These are phyloP conservation scores for Blastocladiella emersonii DNA, from an alignment of 371 early-diverging fungal genomes.

Conservation along the genomic window DNA sequence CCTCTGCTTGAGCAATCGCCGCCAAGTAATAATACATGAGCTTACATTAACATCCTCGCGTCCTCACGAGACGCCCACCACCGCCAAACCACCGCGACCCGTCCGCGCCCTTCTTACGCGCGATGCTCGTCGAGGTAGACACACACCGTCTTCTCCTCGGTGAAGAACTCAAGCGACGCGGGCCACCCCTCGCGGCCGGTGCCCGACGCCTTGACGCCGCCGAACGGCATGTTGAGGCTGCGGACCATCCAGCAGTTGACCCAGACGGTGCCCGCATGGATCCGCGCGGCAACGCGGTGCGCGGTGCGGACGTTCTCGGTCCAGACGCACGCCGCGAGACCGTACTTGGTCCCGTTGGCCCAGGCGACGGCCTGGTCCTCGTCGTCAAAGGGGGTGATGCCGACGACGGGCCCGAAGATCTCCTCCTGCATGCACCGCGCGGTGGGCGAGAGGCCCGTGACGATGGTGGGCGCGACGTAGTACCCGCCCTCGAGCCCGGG, in stretches of 20 bases:
- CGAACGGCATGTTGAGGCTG: slow-evolving; percentile 57
- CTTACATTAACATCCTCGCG: no score
- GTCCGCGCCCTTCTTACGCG: no score
- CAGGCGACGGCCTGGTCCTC: slow-evolving; percentile 49
- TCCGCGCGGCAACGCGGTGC: slow-evolving; percentile 37
- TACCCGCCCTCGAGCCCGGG: slow-evolving; percentile 28
- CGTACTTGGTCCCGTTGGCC: slow-evolving; percentile 61
- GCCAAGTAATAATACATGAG: no score
- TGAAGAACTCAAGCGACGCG: slow-evolving; percentile 37
- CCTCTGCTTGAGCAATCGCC: no score
- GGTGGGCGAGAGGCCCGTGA: slow-evolving; percentile 32
- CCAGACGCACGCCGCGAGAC: slow-evolving; percentile 66
- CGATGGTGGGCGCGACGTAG: slow-evolving; percentile 54
- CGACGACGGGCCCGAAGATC: slow-evolving; percentile 61
- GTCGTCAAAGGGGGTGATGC: slow-evolving; percentile 51
- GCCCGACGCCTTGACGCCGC: slow-evolving; percentile 25
- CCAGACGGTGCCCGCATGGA: slow-evolving; percentile 50
- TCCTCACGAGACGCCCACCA: no score
- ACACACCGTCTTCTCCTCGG: slow-evolving; percentile 41
- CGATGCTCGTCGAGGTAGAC: no score
- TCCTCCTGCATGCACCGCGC: slow-evolving; percentile 58
- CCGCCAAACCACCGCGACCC: no score
- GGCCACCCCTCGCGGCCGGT: slow-evolving; percentile 42
- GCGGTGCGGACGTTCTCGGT: slow-evolving; percentile 45
- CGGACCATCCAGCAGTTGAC: slow-evolving; percentile 60